phyloP scores from a whole-genome alignment of 441 rosid genomes.

The Geranium incanum region DNA sequence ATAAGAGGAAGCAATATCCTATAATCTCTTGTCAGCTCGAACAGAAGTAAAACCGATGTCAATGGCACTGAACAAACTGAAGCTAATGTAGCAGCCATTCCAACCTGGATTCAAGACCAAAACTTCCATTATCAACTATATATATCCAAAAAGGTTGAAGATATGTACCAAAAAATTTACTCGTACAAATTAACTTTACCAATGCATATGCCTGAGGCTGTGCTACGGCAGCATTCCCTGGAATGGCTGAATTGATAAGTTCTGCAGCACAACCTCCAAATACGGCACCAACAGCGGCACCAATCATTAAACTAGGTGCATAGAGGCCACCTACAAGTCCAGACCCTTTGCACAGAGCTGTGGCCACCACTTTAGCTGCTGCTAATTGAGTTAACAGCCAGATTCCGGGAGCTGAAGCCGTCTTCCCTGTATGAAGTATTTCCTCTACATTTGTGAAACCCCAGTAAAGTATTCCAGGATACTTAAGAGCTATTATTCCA shows the following conservation, averaged over 20 bases:
- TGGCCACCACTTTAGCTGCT: constrained; percentile 91
- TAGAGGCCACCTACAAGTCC: constrained; percentile 95
- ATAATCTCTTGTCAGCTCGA: constrained; percentile 92
- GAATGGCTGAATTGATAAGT: constrained; percentile 77
- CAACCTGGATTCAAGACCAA: constrained; percentile 50
- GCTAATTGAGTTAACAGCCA: constrained; percentile 83
- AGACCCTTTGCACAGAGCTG: constrained; percentile 92
- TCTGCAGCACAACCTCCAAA: constrained; percentile 93
- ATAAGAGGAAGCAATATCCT: constrained; percentile 93
- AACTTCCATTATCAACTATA: constrained; percentile 3
- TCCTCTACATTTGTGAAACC: constrained; percentile 98
- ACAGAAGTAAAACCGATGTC: constrained; percentile 82
- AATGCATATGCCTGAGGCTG: constrained; percentile 96
- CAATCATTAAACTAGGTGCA: constrained; percentile 97
- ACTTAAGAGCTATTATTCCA: constrained; percentile 87
- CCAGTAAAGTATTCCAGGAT: constrained; percentile 95
- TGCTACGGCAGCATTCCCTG: constrained; percentile 94
- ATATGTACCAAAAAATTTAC: not conserved
- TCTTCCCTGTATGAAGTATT: constrained; percentile 87
- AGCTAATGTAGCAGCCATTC: constrained; percentile 98
- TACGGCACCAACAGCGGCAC: constrained; percentile 94
- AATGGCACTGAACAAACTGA: constrained; percentile 96
- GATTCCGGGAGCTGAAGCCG: constrained; percentile 96
- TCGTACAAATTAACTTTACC: constrained; percentile 39
- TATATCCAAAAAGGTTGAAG: not conserved